Conservation (phyloP, 2,329 filamentous ascomycete species). For the Cytospora paraplurivora region DNA sequence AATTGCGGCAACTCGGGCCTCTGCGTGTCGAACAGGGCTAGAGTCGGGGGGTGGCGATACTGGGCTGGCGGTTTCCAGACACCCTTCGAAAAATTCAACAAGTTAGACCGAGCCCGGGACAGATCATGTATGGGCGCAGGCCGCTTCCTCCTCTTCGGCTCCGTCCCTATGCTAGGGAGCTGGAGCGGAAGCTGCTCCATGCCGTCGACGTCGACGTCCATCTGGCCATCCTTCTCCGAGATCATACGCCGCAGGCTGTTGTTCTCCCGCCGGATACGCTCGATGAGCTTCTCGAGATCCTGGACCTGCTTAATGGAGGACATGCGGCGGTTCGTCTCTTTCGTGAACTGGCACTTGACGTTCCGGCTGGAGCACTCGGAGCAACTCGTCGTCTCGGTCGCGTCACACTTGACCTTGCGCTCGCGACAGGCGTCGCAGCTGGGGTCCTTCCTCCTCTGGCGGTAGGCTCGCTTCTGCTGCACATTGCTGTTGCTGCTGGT, state of each 20-base stretch:
- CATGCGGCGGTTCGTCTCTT: slow-evolving; percentile 98
- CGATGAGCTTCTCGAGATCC: slow-evolving; percentile 90
- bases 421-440: slow-evolving; percentile 97
- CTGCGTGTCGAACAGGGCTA: slow-evolving; percentile 50
- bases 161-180: slow-evolving; percentile 66
- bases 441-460: slow-evolving; percentile 92
- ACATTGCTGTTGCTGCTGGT: slow-evolving; percentile 35
- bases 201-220: slow-evolving; percentile 44
- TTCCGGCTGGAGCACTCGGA: slow-evolving; percentile 96
- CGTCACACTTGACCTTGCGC: slow-evolving; percentile 85
- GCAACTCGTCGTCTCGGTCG: slow-evolving; percentile 93
- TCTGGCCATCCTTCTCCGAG: slow-evolving; percentile 48
- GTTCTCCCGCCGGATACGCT: slow-evolving; percentile 79
- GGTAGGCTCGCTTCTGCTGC: slow-evolving; percentile 89
- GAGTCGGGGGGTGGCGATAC: slow-evolving; percentile 57
- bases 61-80: slow-evolving; percentile 77
- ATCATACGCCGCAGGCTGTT: slow-evolving; percentile 69
- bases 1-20: slow-evolving; percentile 71
- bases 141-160: slow-evolving; percentile 64
- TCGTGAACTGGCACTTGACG: slow-evolving; percentile 98
- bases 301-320: slow-evolving; percentile 99
- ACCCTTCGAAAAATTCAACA: slow-evolving; percentile 73
- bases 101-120: slow-evolving; percentile 69
- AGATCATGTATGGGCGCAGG: slow-evolving; percentile 68
- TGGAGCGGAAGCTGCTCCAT: slow-evolving; percentile 54